Evolutionary conservation across 768 basidiomycete genomes (phyloP).

Genomic region (Pleurotus sapidus): DNA sequence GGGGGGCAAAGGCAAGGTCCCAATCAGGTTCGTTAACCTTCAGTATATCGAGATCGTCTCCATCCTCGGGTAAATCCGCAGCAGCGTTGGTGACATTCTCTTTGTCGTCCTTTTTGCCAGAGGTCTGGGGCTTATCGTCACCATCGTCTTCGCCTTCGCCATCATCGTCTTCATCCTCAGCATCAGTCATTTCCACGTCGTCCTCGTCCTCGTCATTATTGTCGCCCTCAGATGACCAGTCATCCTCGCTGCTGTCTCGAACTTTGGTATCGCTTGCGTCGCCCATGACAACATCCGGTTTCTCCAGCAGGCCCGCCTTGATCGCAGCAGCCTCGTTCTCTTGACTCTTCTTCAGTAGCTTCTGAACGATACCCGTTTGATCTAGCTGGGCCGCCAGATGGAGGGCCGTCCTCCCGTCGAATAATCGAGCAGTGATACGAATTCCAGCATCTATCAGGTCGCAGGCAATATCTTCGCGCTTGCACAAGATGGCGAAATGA

Average conservation of each 20-base stretch:
- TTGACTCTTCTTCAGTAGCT: slow-evolving; percentile 49
- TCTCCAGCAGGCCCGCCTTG: slow-evolving; percentile 18
- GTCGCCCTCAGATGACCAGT: slow-evolving; percentile 46
- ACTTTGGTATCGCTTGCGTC: slow-evolving; percentile 20
- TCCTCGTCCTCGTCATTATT: slow-evolving; percentile 19
- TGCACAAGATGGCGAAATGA: slow-evolving; percentile 53
- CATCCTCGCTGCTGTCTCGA: slow-evolving; percentile 43
- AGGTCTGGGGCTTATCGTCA: slow-evolving; percentile 10
- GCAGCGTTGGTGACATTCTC: slow-evolving; percentile 16
- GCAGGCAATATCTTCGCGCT: slow-evolving; percentile 41
- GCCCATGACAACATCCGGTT: slow-evolving; percentile 21
- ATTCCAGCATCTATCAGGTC: slow-evolving; percentile 55
- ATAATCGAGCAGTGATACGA: slow-evolving; percentile 52
- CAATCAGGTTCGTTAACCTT: slow-evolving; percentile 53
- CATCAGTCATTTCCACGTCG: slow-evolving; percentile 13
- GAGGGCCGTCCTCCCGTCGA: slow-evolving; percentile 52
- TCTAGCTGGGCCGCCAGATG: slow-evolving; percentile 56
- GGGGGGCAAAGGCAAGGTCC: slow-evolving; percentile 54
- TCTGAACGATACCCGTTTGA: slow-evolving; percentile 36
- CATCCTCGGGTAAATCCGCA: slow-evolving; percentile 41
- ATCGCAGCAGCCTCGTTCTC: slow-evolving; percentile 28
- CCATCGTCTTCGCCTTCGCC: slow-evolving; percentile 24
- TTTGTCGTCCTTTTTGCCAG: slow-evolving; percentile 2
- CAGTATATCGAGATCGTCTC: slow-evolving; percentile 52
- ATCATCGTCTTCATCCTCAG: slow-evolving; percentile 29